Evolutionary conservation across 306 rosid species (phyloP).

Genomic region (Glycine tomentella): DNA sequence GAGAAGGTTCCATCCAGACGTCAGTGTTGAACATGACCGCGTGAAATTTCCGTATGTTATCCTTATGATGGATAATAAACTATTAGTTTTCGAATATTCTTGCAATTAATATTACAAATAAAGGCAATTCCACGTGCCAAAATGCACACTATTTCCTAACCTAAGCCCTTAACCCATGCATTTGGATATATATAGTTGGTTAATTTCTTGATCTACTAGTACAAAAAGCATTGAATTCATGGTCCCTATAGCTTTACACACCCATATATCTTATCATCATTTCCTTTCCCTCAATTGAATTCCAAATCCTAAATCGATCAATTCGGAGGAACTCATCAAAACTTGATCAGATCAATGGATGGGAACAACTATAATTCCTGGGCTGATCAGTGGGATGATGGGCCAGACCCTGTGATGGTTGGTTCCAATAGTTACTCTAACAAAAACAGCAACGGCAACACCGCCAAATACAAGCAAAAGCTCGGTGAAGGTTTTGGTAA

Average conservation of each 20-base stretch:
- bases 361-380: constrained; percentile 57
- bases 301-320: neutral
- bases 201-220: constrained; percentile 26
- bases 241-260: neutral
- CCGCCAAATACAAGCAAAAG: constrained; percentile 74
- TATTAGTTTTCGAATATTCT: neutral
- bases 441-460: constrained; percentile 18
- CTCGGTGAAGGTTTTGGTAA: constrained; percentile 76
- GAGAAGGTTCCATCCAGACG: constrained; percentile 39
- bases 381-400: constrained; percentile 91
- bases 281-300: neutral
- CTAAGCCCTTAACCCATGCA: neutral
- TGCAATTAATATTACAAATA: neutral
- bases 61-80: neutral
- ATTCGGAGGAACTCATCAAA: neutral
- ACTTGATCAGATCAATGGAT: constrained; percentile 37
- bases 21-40: constrained; percentile 35
- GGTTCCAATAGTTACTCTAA: constrained; percentile 1
- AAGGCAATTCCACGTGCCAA: constrained; percentile 10
- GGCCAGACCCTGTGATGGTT: constrained; percentile 52
- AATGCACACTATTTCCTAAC: constrained; percentile 7
- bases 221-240: constrained; percentile 25
- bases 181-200: neutral
- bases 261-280: neutral
- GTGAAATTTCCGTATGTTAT: neutral